phyloP scores from a whole-genome alignment of 1,284 basidiomycete genomes.

The Dichomitus squalens region DNA sequence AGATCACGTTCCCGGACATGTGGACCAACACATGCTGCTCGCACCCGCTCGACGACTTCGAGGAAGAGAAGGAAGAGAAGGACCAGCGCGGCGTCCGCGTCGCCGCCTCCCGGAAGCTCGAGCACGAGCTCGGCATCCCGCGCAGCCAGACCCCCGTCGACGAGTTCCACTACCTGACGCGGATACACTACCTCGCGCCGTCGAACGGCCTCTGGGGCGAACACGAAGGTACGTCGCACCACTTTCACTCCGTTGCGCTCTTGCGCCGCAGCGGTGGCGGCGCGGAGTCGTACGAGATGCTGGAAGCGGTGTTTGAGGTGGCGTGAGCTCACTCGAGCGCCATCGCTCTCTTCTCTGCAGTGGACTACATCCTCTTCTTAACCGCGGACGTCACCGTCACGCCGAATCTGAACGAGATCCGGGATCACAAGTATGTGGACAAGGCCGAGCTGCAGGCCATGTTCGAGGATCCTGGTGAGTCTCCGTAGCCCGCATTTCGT shows the following conservation, averaged over 20 bases:
- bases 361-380: conserved; percentile 98
- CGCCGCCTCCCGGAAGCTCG: conserved; percentile 93
- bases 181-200: conserved; percentile 98
- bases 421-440: conserved; percentile 89
- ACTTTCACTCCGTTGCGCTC: background rate
- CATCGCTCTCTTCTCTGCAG: conserved; percentile 44
- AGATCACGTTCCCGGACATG: conserved; percentile 99
- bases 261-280: background rate
- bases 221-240: conserved; percentile 85
- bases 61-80: conserved; percentile 76
- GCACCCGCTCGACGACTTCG: conserved; percentile 93
- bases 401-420: conserved; percentile 91
- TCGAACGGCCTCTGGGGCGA: conserved; percentile 96
- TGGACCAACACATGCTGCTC: conserved; percentile 99
- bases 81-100: conserved; percentile 85
- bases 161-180: conserved; percentile 92
- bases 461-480: conserved; percentile 79
- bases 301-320: background rate
- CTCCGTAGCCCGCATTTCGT: background rate
- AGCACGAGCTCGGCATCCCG: conserved; percentile 97
- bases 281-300: background rate
- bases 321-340: conserved; percentile 1
- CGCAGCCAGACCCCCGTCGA: conserved; percentile 77
- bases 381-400: conserved; percentile 87
- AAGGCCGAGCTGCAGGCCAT: conserved; percentile 88